These are phyloP conservation scores for Lichina pygmaea DNA, from an alignment of 495 filamentous ascomycete species.

Conservation along the genomic window DNA sequence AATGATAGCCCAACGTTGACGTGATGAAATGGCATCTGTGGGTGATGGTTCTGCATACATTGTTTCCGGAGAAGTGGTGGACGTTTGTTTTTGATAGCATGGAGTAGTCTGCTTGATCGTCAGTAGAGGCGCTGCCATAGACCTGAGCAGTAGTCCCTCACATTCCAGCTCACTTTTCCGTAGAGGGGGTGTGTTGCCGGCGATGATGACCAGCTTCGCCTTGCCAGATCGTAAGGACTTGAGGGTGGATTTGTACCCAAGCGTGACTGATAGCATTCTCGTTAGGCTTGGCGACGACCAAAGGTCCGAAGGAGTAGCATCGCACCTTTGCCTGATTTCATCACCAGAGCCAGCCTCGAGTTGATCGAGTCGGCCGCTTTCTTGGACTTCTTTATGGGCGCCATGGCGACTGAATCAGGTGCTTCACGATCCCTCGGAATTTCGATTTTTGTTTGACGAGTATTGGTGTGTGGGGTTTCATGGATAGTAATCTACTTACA, in stretches of 20 bases:
- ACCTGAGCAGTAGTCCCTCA: not conserved
- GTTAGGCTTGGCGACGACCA: too few relatives aligned
- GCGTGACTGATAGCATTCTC: conserved; percentile 25
- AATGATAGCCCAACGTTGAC: not conserved
- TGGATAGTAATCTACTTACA: too few relatives aligned
- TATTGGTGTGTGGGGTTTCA: too few relatives aligned
- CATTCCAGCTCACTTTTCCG: conserved; percentile 85
- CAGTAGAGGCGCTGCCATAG: not conserved
- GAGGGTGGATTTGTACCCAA: conserved; percentile 89
- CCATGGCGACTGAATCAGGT: conserved; percentile 28
- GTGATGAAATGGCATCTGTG: too few relatives aligned
- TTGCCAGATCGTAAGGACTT: conserved; percentile 80
- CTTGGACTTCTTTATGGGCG: conserved; percentile 73
- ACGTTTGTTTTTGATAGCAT: conserved; percentile 85
- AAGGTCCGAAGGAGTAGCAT: not conserved
- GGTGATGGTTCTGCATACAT: conserved; percentile 33
- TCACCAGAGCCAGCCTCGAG: conserved; percentile 71
- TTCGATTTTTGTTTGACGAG: too few relatives aligned
- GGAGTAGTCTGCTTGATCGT: conserved; percentile 29
- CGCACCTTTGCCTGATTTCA: conserved; percentile 81
- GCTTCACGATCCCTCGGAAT: too few relatives aligned
- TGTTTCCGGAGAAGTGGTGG: conserved; percentile 92
- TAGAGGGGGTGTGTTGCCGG: conserved; percentile 87
- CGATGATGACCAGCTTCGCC: conserved; percentile 53
- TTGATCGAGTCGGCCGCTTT: conserved; percentile 80